Percentiles rank a stretch among this genome's conserved stretches.
phyloP scores from a whole-genome alignment of 495 filamentous ascomycete genomes.

The Choiromyces venosus region DNA sequence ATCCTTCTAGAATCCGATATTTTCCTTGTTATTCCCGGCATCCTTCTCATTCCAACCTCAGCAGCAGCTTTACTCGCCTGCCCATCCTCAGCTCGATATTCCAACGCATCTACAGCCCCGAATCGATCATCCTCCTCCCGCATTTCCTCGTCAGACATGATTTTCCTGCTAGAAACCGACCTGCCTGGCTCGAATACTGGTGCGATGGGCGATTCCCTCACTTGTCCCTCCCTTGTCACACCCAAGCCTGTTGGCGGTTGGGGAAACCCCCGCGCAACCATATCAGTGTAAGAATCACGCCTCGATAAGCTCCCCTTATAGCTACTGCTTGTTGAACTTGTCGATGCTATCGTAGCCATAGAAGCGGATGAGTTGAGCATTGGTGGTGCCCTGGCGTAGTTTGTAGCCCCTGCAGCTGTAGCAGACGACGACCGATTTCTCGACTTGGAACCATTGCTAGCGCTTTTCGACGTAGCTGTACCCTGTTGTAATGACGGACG shows the following conservation, averaged over 20 bases:
- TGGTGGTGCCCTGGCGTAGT: conserved; percentile 28
- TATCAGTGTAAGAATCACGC: conserved; percentile 38
- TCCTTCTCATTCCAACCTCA: conserved; percentile 39
- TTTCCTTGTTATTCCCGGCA: conserved; percentile 37
- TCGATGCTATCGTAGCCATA: conserved; percentile 39
- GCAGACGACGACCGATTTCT: conserved; percentile 41
- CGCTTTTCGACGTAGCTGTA: conserved; percentile 27
- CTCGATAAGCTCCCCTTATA: conserved; percentile 31
- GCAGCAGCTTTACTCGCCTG: conserved; percentile 36
- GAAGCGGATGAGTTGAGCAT: conserved; percentile 38
- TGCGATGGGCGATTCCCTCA: conserved; percentile 36
- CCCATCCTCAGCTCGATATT: conserved; percentile 25
- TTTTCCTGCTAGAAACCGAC: conserved; percentile 37
- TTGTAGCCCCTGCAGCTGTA: conserved; percentile 28
- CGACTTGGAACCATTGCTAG: conserved; percentile 36
- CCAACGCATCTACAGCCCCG: conserved; percentile 29
- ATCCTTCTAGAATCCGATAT: conserved; percentile 42
- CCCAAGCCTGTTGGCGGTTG: conserved; percentile 33
- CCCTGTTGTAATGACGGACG: conserved; percentile 41
- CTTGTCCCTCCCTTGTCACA: conserved; percentile 31
- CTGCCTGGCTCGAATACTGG: conserved; percentile 26
- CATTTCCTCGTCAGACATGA: conserved; percentile 37
- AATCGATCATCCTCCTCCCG: conserved; percentile 35
- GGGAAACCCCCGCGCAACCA: conserved; percentile 37
- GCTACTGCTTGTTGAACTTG: conserved; percentile 33